phyloP scores from a whole-genome alignment of 2,329 filamentous ascomycete species.

The Aspergillus melleus region DNA sequence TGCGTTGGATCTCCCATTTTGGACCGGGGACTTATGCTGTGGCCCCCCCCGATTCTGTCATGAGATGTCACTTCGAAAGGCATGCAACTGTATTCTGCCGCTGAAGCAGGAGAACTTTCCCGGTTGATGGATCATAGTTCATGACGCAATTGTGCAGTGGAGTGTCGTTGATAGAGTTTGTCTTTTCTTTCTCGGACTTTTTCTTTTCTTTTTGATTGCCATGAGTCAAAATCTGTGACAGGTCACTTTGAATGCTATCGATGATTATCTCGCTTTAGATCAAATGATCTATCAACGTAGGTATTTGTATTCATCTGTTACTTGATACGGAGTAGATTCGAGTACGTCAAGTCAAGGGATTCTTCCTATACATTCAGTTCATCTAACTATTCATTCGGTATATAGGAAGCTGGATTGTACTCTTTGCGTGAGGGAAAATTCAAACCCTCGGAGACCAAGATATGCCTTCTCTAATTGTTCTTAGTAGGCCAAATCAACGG shows the following conservation, averaged over 20 bases:
- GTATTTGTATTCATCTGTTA: background rate
- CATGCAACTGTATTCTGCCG: background rate
- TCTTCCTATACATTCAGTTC: too few species aligned
- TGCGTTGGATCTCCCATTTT: background rate
- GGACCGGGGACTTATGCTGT: background rate
- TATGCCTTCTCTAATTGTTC: too few species aligned
- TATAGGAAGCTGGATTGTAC: too few species aligned
- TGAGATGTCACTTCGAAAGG: background rate
- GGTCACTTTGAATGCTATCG: background rate
- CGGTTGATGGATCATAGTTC: background rate
- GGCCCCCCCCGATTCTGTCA: background rate
- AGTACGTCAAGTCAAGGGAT: too few species aligned
- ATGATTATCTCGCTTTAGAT: background rate
- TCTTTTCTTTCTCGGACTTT: background rate
- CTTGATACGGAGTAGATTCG: too few species aligned
- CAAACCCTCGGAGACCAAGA: too few species aligned
- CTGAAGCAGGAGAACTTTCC: background rate
- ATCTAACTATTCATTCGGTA: too few species aligned
- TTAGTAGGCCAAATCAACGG: too few species aligned
- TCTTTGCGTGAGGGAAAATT: too few species aligned
- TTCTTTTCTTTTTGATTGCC: too few species aligned
- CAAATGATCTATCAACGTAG: background rate
- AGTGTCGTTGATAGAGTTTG: background rate
- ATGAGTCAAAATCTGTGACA: background rate
- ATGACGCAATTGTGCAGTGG: background rate